Evolutionary conservation across 768 basidiomycete species (phyloP).

Genomic region (Stropharia rugosoannulata): DNA sequence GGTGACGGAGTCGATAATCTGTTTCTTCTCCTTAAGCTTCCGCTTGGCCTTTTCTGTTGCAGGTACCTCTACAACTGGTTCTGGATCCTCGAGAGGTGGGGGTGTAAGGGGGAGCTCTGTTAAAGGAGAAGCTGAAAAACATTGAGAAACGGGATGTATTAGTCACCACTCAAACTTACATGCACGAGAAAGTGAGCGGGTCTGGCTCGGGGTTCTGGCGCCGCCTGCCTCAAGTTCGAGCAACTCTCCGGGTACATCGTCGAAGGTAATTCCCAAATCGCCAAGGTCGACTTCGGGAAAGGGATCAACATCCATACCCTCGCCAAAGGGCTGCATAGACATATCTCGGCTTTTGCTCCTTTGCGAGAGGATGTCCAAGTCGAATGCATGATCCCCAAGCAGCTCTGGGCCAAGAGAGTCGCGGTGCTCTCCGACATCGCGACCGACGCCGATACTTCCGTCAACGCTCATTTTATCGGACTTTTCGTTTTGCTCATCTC

Average conservation of each 20-base stretch:
- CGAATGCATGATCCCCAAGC: conserved; percentile 46
- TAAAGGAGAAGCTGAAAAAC: conserved; percentile 64
- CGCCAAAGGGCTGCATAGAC: conserved; percentile 66
- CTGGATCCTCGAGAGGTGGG: conserved; percentile 59
- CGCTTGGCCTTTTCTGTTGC: conserved; percentile 22
- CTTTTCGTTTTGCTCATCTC: conserved; percentile 46
- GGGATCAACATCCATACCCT: conserved; percentile 50
- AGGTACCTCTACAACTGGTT: conserved; percentile 39
- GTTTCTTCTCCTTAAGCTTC: conserved; percentile 73
- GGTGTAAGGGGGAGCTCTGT: conserved; percentile 78
- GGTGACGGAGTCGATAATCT: conserved; percentile 88
- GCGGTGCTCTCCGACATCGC: conserved; percentile 58
- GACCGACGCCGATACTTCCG: conserved; percentile 72
- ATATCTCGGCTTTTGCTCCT: conserved; percentile 57
- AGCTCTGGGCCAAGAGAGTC: conserved; percentile 66
- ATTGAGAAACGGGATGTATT: background rate
- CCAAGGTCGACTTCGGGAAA: conserved; percentile 66
- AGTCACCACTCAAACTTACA: conserved; percentile 43
- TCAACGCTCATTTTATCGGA: conserved; percentile 57
- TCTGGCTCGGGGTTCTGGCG: conserved; percentile 58
- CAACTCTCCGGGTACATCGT: conserved; percentile 39
- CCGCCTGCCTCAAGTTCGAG: conserved; percentile 29
- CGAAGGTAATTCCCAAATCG: conserved; percentile 63
- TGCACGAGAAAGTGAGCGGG: conserved; percentile 62
- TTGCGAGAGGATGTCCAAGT: conserved; percentile 64